phyloP scores from a whole-genome alignment of 169 alveolate genomes.

The Theileria luwenshuni region DNA sequence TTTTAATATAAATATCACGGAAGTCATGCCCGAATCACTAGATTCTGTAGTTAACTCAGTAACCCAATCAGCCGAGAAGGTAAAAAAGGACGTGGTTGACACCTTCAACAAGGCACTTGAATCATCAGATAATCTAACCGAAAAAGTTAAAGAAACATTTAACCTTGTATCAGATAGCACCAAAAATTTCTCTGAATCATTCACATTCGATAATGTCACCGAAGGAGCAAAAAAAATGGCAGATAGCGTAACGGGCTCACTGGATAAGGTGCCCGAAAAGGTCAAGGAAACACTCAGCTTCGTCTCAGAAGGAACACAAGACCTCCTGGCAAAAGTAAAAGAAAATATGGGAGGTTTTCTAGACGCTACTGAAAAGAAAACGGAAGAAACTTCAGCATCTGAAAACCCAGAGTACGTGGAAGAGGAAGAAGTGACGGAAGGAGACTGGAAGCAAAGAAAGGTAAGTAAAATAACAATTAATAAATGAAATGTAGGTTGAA shows the following conservation, averaged over 20 bases:
- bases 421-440: slow-evolving; percentile 85
- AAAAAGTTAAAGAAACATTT: slow-evolving; percentile 14
- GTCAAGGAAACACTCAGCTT: slow-evolving; percentile 9
- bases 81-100: slow-evolving; percentile 13
- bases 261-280: slow-evolving; percentile 17
- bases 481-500: slow-evolving; percentile 77
- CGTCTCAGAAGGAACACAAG: slow-evolving; percentile 20
- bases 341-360: slow-evolving; percentile 3
- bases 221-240: slow-evolving; percentile 18
- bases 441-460: slow-evolving; percentile 86
- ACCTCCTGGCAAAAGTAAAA: slow-evolving; percentile 1
- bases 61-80: slow-evolving; percentile 16
- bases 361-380: neutral
- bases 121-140: slow-evolving; percentile 5
- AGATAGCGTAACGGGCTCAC: slow-evolving; percentile 7
- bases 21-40: neutral
- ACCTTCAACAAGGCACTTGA: slow-evolving; percentile 16
- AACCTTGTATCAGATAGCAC: slow-evolving; percentile 13
- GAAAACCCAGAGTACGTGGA: slow-evolving; percentile 13
- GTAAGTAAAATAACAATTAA: slow-evolving; percentile 47
- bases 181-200: slow-evolving; percentile 7
- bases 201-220: slow-evolving; percentile 5
- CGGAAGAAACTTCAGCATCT: slow-evolving; percentile 1
- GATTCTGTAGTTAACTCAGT: slow-evolving; percentile 15
- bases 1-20: neutral